Base-by-base conservation (phyloP, 2,329 filamentous ascomycete species). In the Septoria petroselini region DNA sequence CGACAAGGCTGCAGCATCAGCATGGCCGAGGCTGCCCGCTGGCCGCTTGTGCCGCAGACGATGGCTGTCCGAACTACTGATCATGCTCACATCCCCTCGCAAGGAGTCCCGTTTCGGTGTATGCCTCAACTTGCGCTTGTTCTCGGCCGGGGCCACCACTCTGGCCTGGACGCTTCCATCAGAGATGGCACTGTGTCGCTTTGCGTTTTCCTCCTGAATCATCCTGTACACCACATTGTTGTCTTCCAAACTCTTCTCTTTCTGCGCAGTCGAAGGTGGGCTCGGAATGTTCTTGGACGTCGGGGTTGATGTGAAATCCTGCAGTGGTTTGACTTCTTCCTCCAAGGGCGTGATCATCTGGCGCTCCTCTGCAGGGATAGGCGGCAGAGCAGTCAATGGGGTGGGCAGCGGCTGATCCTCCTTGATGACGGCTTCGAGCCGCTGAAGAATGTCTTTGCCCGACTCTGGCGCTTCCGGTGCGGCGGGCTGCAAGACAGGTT, bases 141-240 rank as follows among this genome's bases (percentile, higher is more conserved):
- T 38, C 29, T 56, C 55, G 17, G 48, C 50, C 8, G 43, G 34
- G 15, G 50, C 50, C 9, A 52, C 23, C n/a, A 57, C 51, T 42
- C 39, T 49, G 4, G 57, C 53, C 9, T 47, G 48, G 7, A 65
- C 50, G 17, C 57, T 58, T n/a, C 52, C 57, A 31, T 58, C 50
- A 34, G 59, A 61, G 27, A 62, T 54, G 8, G 55, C 50, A 37
- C 58, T 61, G 44, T 65, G 62, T 9, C 62, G 50, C 41, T 63
- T 62, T n/a, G 54, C 61, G 40, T 64, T 65, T 41, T 63, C 59
- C 43, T 60, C 57, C 37, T 58, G 62, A 14, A 60, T 58, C 37
- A 58, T 44, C 40, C 47, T 54, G 52, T 60, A 60, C 3, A 58
- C 52, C 19, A 44, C 41, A 37, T 60, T 60, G 45, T 60, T 60